phyloP scores from a whole-genome alignment of 1,284 basidiomycete genomes.

The Puccinia novopanici region DNA sequence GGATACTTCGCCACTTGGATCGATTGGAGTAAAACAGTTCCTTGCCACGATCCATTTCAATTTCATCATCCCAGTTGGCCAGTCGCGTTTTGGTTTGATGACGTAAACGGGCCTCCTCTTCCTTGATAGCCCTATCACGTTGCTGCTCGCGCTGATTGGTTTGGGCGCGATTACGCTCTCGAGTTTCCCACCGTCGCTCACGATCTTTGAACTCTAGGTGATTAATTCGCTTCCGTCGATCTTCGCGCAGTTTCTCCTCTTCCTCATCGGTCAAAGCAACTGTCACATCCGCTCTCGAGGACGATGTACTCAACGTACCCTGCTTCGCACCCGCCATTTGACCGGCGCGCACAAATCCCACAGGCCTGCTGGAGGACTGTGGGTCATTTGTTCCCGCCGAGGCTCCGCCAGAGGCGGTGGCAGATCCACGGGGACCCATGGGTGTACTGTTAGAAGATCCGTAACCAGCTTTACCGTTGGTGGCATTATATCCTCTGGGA shows the following conservation, averaged over 20 bases:
- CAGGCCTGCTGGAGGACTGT: conserved; percentile 37
- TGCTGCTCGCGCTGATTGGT: conserved; percentile 50
- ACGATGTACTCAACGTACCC: background rate
- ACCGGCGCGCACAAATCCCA: conserved; percentile 50
- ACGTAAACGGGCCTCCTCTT: conserved; percentile 52
- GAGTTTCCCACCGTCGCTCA: conserved; percentile 52
- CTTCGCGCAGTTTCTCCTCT: conserved; percentile 42
- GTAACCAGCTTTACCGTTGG: conserved; percentile 40
- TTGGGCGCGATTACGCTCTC: conserved; percentile 51
- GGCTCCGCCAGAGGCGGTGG: background rate
- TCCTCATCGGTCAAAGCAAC: conserved; percentile 45
- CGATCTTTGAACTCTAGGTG: conserved; percentile 50
- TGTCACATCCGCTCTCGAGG: background rate
- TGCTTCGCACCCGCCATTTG: conserved; percentile 43
- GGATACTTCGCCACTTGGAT: conserved; percentile 55
- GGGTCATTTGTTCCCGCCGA: conserved; percentile 3
- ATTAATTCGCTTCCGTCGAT: conserved; percentile 45
- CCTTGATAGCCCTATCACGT: conserved; percentile 42
- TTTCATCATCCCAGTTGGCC: conserved; percentile 53
- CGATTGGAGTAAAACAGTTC: conserved; percentile 54
- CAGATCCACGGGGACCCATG: conserved; percentile 29
- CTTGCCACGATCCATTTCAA: conserved; percentile 52
- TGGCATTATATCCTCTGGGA: conserved; percentile 31
- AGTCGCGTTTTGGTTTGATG: conserved; percentile 51
- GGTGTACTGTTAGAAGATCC: conserved; percentile 49